Evolutionary conservation across 2,329 filamentous ascomycete genomes (phyloP), one percentile per base, ranked within the genome.

Genomic region (Lachnellula arida): DNA sequence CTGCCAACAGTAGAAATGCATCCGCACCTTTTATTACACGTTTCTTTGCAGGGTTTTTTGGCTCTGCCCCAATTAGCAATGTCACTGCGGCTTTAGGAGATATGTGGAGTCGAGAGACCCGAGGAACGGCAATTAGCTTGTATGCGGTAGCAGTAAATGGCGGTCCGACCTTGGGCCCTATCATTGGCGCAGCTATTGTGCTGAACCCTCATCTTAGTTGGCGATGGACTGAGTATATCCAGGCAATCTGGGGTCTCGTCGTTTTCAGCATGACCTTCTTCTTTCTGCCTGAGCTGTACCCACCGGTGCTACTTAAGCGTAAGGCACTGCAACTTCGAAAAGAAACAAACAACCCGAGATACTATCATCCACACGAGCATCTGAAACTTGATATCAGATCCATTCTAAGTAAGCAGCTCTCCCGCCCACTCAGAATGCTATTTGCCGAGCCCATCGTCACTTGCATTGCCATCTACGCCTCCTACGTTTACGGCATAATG

Each of bases 401-500:
- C 4, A 64, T 67, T 7, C 19, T 67, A 50, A 67, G 63, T 6
- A 68, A 68, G 52, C 66, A 68, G 14, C 61, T 67, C 35, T 60
- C 63, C 3, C 46, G 66, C 4, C 73, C 73, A 0, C 51, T 75
- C 61, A 71, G 5, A 59, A 76, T 85, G 5, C 75, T 85, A 5
- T 64, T 77, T 28, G 85, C 81, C 0, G 82, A 85, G 59, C 79
- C 81, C 0, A 80, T 84, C 11, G 79, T 85, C 1, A 83, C 84
- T 65, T 83, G 76, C 73, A 90, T 90, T 71, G 63, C 82, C 0
- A 72, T 88, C 3, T 90, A 88, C 84, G 81, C 85, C 0, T 77
- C 85, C 0, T 90, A 90, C 69, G 82, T 80, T 49, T 90, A 86
- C 84, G 85, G 81, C 0, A 78, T 89, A 0, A 75, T 90, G 0